Conservation (phyloP, 2,329 filamentous ascomycete genomes). For the Huntiella decipiens region DNA sequence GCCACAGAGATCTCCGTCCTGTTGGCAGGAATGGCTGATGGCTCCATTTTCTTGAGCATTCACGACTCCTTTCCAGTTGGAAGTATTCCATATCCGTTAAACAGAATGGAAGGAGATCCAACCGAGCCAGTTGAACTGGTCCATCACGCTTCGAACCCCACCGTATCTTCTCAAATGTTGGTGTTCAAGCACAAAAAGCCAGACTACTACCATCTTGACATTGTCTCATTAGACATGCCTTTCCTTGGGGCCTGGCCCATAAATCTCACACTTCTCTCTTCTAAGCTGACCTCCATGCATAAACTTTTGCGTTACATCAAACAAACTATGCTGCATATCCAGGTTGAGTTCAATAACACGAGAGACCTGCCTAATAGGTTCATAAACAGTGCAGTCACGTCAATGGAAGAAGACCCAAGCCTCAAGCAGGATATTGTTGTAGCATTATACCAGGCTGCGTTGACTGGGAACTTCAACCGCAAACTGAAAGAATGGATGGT, state of each 20-base stretch:
- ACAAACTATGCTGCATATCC: constrained; percentile 62
- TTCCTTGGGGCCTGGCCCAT: constrained; percentile 64
- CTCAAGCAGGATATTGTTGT: constrained; percentile 45
- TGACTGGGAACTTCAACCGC: constrained; percentile 62
- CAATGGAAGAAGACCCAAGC: constrained; percentile 55
- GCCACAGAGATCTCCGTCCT: constrained; percentile 64
- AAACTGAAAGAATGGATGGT: constrained; percentile 74
- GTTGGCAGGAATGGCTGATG: constrained; percentile 52
- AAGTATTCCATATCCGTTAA: constrained; percentile 30
- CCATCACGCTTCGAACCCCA: constrained; percentile 51
- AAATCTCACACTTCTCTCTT: constrained; percentile 66
- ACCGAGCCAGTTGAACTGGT: constrained; percentile 20
- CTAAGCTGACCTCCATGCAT: constrained; percentile 72
- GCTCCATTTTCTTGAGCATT: constrained; percentile 57
- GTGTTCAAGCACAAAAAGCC: constrained; percentile 28
- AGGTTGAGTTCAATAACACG: constrained; percentile 65
- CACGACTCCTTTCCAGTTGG: constrained; percentile 75
- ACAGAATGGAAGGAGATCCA: too few species aligned
- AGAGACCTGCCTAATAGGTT: constrained; percentile 65
- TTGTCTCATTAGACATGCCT: constrained; percentile 66
- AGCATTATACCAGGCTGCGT: constrained; percentile 65
- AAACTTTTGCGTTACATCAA: constrained; percentile 72
- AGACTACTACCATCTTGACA: constrained; percentile 24
- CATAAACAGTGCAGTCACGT: constrained; percentile 29
- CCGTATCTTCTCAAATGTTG: constrained; percentile 58